These are phyloP conservation scores for Auxenochlorella pyrenoidosa DNA, from an alignment of 139 green algal genomes.

Conservation along the genomic window DNA sequence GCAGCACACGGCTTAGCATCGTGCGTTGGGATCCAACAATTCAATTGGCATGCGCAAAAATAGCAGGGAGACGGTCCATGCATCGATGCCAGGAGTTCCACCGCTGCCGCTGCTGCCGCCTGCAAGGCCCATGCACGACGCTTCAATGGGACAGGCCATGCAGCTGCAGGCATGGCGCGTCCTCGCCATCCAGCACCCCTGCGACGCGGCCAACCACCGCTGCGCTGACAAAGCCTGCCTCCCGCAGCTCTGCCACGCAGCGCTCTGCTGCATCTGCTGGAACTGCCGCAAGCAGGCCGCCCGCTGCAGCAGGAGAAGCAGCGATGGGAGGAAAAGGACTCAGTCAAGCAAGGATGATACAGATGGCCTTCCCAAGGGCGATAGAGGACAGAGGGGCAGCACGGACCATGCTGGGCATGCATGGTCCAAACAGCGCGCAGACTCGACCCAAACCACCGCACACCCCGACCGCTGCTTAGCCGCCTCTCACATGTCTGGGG, in stretches of 20 bases:
- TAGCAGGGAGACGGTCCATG: too few species aligned
- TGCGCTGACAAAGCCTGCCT: constrained; percentile 61
- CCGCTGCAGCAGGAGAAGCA: constrained; percentile 14
- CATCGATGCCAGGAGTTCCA: too few species aligned
- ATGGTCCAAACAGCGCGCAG: too few species aligned
- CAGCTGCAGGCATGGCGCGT: background rate
- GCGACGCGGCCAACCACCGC: constrained; percentile 54
- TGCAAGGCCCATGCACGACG: too few species aligned
- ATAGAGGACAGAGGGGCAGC: background rate
- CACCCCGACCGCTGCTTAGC: too few species aligned
- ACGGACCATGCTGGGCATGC: too few species aligned
- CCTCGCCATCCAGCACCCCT: background rate
- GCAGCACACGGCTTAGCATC: background rate
- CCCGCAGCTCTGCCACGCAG: constrained; percentile 59
- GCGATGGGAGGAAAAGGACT: background rate
- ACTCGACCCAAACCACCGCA: background rate
- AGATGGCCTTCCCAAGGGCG: background rate
- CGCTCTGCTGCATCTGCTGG: constrained; percentile 43
- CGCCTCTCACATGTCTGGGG: constrained; percentile 76
- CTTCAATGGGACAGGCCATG: background rate
- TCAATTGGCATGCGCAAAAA: too few species aligned
- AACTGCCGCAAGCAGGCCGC: constrained; percentile 73
- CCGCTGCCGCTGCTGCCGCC: constrained; percentile 2
- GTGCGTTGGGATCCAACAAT: too few species aligned
- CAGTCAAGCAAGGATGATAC: too few species aligned